These are phyloP conservation scores for Bombardia bombarda DNA, from an alignment of 495 filamentous ascomycete genomes.

Conservation along the genomic window DNA sequence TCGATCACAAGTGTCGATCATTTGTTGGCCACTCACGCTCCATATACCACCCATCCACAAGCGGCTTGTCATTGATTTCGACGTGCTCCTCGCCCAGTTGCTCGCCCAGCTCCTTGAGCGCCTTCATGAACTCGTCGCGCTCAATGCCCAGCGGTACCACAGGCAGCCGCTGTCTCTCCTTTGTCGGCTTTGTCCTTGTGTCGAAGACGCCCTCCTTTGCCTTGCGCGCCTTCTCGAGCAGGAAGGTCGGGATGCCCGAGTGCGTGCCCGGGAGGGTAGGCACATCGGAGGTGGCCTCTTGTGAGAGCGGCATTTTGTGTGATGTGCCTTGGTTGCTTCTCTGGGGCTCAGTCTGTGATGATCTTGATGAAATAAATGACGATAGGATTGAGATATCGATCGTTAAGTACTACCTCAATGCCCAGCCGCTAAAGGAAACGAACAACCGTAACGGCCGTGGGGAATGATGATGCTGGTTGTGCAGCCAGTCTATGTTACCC, in stretches of 20 bases:
- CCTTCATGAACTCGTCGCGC: conserved; percentile 28
- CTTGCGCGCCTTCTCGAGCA: conserved; percentile 28
- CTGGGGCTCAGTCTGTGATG: no score
- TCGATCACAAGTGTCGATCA: neutral
- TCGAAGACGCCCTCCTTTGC: conserved; percentile 31
- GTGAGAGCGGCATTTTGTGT: conserved; percentile 21
- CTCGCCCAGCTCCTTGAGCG: conserved; percentile 28
- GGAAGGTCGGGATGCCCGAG: conserved; percentile 34
- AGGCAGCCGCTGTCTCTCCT: conserved; percentile 21
- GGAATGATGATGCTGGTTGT: no score
- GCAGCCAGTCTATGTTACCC: no score
- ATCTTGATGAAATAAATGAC: no score
- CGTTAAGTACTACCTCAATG: no score
- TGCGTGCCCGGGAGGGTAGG: conserved; percentile 32
- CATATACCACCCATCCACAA: conserved; percentile 46
- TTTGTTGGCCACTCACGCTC: conserved; percentile 25
- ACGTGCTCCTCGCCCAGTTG: conserved; percentile 32
- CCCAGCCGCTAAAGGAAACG: no score
- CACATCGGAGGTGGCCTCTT: conserved; percentile 25
- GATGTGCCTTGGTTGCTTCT: no score
- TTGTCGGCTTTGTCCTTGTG: conserved; percentile 26
- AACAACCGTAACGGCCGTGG: no score
- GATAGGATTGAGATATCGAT: no score
- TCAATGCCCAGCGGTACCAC: conserved; percentile 34
- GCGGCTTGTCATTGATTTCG: conserved; percentile 40